Base-by-base conservation (phyloP, 768 basidiomycete species). In the Tricholoma furcatifolium region DNA sequence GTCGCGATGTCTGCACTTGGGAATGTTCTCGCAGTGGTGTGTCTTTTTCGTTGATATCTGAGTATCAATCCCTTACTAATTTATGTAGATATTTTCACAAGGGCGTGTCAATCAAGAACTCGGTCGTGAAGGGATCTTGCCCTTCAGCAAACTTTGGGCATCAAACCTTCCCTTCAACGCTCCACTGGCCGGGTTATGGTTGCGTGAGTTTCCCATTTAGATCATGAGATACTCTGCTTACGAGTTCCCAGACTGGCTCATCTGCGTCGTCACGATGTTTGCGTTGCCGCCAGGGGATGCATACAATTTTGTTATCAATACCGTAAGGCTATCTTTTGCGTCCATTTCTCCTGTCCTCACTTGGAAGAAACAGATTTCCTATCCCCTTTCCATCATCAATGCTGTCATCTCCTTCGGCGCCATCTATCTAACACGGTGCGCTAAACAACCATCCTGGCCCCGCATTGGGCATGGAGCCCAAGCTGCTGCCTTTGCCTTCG, bases 91-190 rank as follows among this genome's bases (percentile, higher is more conserved):
- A 0, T 60, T 58, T 21, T 44, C 38, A 3, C 59, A 68, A 54
- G 68, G 64, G 3, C 63, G 66, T 67, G 79, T 82, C 4, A 76
- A 79, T 14, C 84, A 84, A 57, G 83, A 80, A 44, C 65, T 82
- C 7, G 84, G 80, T 0, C 72, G 79, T 23, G 80, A 84, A 55
- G 82, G 80, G 2, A 66, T 82, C 31, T 65, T 85, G 6, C 83
- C 83, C 0, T 77, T 62, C 58, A 80, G 84, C 15, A 70, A 67
- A 11, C 69, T 84, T 59, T 85, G 82, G 65, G 78, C 78, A 3
- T 81, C 76, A 39, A 80, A 77, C 59, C 70, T 73, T 46, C 85
- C 84, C 0, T 84, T 81, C 63, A 69, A 75, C 53, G 76, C 80
- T 1, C 86, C 86, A 0, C 60, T 80, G 8, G 70, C 74, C 0